These are phyloP conservation scores for Amanita pallidorosea DNA, from an alignment of 768 basidiomycete genomes.

Conservation along the genomic window DNA sequence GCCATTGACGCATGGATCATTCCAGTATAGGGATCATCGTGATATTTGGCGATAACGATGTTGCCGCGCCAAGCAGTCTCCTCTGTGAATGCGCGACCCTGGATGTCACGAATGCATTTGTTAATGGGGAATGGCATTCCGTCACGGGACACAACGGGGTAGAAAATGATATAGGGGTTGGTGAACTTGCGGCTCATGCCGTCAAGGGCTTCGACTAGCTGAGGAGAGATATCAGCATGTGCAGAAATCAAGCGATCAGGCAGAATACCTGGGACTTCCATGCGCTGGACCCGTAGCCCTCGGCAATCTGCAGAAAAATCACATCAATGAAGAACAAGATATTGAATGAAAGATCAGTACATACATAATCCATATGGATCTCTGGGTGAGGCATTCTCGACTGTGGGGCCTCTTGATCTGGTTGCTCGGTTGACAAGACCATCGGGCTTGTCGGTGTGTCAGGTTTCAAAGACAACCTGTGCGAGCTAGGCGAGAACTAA, in stretches of 20 bases:
- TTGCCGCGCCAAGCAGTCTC: slow-evolving; percentile 71
- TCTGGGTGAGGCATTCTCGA: slow-evolving; percentile 75
- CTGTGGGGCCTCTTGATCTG: slow-evolving; percentile 32
- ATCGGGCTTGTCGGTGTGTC: slow-evolving; percentile 24
- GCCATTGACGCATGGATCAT: slow-evolving; percentile 75
- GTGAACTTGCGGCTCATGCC: slow-evolving; percentile 73
- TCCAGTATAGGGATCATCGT: slow-evolving; percentile 38
- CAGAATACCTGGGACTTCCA: slow-evolving; percentile 60
- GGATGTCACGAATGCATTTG: slow-evolving; percentile 65
- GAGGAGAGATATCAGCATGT: not conserved
- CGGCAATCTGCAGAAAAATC: slow-evolving; percentile 42
- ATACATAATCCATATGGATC: slow-evolving; percentile 72
- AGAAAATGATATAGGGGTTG: slow-evolving; percentile 75
- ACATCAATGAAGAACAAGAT: not conserved
- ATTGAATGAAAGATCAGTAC: slow-evolving; percentile 18
- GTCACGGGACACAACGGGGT: slow-evolving; percentile 64
- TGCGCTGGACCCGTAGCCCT: slow-evolving; percentile 52
- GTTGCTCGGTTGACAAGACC: slow-evolving; percentile 32
- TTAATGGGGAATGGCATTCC: slow-evolving; percentile 78
- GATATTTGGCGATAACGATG: slow-evolving; percentile 66
- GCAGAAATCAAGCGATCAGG: slow-evolving; percentile 1
- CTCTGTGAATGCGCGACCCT: slow-evolving; percentile 51
- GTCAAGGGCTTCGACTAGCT: slow-evolving; percentile 70
- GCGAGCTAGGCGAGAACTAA: slow-evolving; percentile 14
- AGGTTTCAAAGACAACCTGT: not conserved